These are phyloP conservation scores for Lentinula detonsa DNA, from an alignment of 768 basidiomycete genomes.

Conservation along the genomic window DNA sequence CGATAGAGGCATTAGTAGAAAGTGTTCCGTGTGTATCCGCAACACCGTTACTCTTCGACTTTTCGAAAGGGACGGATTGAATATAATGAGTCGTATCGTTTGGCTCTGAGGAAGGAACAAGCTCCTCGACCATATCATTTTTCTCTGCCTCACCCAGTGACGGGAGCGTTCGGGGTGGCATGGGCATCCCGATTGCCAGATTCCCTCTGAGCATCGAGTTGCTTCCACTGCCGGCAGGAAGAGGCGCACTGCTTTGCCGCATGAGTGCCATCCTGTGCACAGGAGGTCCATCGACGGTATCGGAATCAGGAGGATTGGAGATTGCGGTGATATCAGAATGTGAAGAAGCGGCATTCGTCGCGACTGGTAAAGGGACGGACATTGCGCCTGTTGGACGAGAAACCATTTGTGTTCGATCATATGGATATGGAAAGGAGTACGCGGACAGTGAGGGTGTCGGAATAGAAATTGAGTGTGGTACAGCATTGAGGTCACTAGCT, in stretches of 20 bases:
- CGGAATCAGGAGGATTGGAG: background rate
- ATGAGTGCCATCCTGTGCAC: constrained; percentile 35
- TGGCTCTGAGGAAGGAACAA: background rate
- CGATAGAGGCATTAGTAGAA: background rate
- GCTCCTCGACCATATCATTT: background rate
- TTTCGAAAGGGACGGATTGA: background rate
- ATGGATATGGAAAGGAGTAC: background rate
- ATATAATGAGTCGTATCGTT: background rate
- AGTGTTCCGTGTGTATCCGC: background rate
- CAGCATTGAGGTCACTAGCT: background rate
- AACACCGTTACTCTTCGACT: background rate
- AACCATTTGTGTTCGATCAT: background rate
- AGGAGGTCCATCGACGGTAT: constrained; percentile 10
- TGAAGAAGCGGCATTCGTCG: background rate
- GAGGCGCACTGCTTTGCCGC: constrained; percentile 43
- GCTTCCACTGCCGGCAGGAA: constrained; percentile 21
- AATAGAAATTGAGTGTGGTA: background rate
- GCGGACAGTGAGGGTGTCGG: background rate
- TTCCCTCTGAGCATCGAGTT: background rate
- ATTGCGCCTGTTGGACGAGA: background rate
- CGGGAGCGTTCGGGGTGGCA: background rate
- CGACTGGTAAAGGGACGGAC: background rate
- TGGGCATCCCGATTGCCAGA: background rate
- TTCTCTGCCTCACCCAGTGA: constrained; percentile 5
- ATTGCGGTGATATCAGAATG: background rate